Conservation (phyloP, 768 basidiomycete species). For the Chiua virens region DNA sequence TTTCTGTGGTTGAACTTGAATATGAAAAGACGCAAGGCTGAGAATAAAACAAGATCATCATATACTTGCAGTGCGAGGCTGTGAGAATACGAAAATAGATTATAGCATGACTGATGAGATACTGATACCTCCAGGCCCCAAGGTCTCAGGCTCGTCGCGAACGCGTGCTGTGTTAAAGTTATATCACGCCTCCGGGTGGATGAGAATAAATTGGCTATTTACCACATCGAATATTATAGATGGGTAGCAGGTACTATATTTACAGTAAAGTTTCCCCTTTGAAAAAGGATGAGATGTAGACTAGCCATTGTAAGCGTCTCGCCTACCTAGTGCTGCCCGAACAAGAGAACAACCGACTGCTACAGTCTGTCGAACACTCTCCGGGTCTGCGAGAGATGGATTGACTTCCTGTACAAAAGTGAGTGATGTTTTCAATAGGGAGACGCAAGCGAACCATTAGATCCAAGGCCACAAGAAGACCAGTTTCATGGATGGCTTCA, state of each 20-base stretch:
- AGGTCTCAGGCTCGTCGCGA: no score
- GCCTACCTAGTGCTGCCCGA: constrained; percentile 76
- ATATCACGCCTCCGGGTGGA: no score
- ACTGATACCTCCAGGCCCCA: no score
- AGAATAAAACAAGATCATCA: no score
- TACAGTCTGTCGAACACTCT: constrained; percentile 82
- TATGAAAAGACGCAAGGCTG: no score
- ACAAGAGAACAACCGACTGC: constrained; percentile 87
- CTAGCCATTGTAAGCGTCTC: background rate
- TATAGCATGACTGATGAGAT: no score
- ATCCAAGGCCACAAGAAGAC: constrained; percentile 87
- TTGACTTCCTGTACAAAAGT: constrained; percentile 78
- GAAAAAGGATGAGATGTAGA: constrained; percentile 6
- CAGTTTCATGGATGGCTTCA: constrained; percentile 90
- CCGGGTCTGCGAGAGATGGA: constrained; percentile 80
- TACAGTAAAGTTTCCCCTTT: constrained; percentile 36
- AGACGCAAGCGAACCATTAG: constrained; percentile 67
- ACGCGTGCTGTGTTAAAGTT: no score
- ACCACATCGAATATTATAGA: constrained; percentile 1
- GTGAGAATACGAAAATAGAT: no score
- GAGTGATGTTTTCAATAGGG: constrained; percentile 1
- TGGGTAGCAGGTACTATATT: background rate
- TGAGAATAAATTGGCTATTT: background rate
- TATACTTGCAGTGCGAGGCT: no score
- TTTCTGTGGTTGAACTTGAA: no score